A percentile compares a stretch with the other conserved stretches of the same genome.
These are phyloP conservation scores for Bryoerythrophyllum caledonicum DNA, from an alignment of 225 moss, liverwort and hornwort genomes.

Conservation along the genomic window DNA sequence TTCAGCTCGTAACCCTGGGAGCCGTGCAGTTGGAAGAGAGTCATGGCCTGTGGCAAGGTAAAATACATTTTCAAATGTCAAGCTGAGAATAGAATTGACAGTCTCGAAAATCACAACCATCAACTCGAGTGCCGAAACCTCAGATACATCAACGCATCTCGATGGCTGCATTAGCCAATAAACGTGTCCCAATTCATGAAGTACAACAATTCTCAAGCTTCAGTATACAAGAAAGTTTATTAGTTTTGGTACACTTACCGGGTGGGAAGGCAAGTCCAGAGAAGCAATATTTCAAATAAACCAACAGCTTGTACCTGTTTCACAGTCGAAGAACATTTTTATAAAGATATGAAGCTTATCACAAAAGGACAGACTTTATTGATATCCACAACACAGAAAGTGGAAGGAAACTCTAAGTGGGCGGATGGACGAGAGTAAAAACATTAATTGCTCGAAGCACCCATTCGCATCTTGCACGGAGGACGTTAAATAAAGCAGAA, in stretches of 20 bases:
- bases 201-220: neutral
- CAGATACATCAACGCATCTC: slow-evolving; percentile 19
- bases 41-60: slow-evolving; percentile 73
- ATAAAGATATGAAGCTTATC: slow-evolving; percentile 10
- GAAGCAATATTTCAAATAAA: slow-evolving; percentile 96
- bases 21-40: slow-evolving; percentile 55
- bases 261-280: slow-evolving; percentile 91
- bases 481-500: slow-evolving; percentile 5
- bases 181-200: slow-evolving; percentile 9
- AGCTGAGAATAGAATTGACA: slow-evolving; percentile 1
- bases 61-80: slow-evolving; percentile 7
- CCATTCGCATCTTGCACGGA: neutral
- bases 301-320: slow-evolving; percentile 92
- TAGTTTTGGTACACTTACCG: slow-evolving; percentile 44
- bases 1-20: slow-evolving; percentile 81
- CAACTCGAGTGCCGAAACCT: neutral
- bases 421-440: slow-evolving; percentile 16
- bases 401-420: slow-evolving; percentile 6
- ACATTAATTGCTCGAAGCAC: slow-evolving; percentile 9
- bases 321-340: slow-evolving; percentile 21
- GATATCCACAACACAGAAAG: slow-evolving; percentile 16
- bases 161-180: slow-evolving; percentile 3
- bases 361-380: slow-evolving; percentile 17
- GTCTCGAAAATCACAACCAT: neutral
- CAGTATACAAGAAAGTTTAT: slow-evolving; percentile 6